Evolutionary conservation across 208 protist species (phyloP), one percentile per base, ranked within the genome.

Genomic region (Leptomonas pyrrhocoris): DNA sequence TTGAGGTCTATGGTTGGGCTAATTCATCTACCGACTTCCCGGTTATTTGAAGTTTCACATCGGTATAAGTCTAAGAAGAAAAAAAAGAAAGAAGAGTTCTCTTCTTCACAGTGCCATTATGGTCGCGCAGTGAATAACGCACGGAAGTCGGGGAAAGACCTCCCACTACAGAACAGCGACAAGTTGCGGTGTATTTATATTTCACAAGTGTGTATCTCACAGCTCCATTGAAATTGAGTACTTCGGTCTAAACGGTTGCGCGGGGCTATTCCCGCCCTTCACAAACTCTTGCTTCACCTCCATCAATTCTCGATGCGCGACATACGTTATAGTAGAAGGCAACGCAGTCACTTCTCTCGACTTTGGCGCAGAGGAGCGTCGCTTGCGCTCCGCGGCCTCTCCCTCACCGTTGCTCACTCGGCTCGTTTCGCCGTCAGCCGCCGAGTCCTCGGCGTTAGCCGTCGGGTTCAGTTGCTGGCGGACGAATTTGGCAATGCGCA

Each of bases 291-390:
- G 78, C 70, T 86, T 91, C 21, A 84, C 81, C 78, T 89, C 78
- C 88, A 95, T 95, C 40, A 95, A 60, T 28, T 92, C 90, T 40
- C 88, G 66, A 51, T 95, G 90, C 0, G 84, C 62, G 46, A 92
- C 59, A 60, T 90, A 95, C 25, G 80, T 81, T 13, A 95, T 63
- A 19, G 16, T 61, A 6, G 67, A 51, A 16, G 56, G 59, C 25
- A 70, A n/a, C 21, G 48, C 21, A 12, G 65, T 60, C 42, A 42
- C 70, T n/a, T 85, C 67, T 51, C 66, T 59, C 56, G 25, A 27
- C 49, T 54, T 64, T 9, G 62, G 28, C 23, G 51, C 28, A 51
- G 38, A 40, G 2, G 55, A 73, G 12, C 56, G 61, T 15, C 21
- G 13, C 18, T 31, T 53, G 19, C 28, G 18, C 18, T 30, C 48